A percentile compares a stretch with the other conserved stretches of the same genome.
These are phyloP conservation scores for Tylopilus vinaceipallidus DNA, from an alignment of 768 basidiomycete species.

Conservation along the genomic window DNA sequence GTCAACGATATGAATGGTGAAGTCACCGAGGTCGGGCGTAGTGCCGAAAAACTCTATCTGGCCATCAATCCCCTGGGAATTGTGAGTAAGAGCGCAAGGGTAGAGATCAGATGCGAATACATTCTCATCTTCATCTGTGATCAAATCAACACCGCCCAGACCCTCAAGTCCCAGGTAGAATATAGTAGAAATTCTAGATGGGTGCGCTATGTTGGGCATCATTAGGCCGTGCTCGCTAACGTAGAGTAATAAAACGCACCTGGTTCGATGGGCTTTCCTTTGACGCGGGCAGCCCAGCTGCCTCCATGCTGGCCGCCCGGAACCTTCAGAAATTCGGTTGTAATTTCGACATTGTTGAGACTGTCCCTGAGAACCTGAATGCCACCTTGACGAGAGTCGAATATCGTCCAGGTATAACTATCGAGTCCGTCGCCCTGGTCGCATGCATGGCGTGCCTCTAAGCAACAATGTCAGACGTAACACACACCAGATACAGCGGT, in stretches of 20 bases:
- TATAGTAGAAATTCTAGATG: conserved; percentile 71
- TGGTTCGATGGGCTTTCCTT: conserved; percentile 70
- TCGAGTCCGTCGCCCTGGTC: conserved; percentile 83
- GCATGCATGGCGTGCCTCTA: conserved; percentile 82
- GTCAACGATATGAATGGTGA: conserved; percentile 76
- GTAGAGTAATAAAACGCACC: conserved; percentile 37
- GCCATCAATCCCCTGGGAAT: conserved; percentile 66
- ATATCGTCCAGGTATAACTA: conserved; percentile 84
- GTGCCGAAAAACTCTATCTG: conserved; percentile 69
- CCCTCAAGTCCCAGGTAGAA: conserved; percentile 91
- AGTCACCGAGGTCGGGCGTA: conserved; percentile 79
- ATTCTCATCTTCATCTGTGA: conserved; percentile 71
- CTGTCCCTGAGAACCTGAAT: conserved; percentile 81
- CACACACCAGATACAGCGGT: neutral
- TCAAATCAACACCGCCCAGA: conserved; percentile 76
- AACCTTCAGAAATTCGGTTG: conserved; percentile 85
- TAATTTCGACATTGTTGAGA: conserved; percentile 80
- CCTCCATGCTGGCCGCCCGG: conserved; percentile 80
- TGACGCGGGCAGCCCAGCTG: conserved; percentile 85
- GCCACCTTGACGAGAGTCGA: conserved; percentile 83
- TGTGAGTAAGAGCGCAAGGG: conserved; percentile 6
- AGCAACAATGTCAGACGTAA: conserved; percentile 1
- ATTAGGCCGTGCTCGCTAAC: conserved; percentile 24
- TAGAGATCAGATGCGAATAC: conserved; percentile 40
- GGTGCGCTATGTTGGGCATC: conserved; percentile 31